phyloP scores from a whole-genome alignment of 129 eudicot genomes.

The Tagetes erecta region DNA sequence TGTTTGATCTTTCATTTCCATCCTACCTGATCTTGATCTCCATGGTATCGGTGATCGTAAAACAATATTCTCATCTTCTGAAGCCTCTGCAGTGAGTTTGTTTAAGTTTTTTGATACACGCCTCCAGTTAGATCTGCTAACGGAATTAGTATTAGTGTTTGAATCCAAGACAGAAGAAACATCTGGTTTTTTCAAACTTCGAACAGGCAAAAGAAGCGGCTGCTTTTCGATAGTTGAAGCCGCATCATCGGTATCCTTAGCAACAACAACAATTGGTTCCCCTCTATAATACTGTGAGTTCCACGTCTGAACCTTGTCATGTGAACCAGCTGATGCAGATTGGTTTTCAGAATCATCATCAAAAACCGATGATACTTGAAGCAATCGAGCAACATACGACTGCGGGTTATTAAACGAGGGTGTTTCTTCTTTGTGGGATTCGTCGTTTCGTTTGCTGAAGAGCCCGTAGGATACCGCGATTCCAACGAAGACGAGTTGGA shows the following conservation, averaged over 20 bases:
- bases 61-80: conserved; percentile 51
- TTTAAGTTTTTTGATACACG: conserved; percentile 29
- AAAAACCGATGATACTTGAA: conserved; percentile 87
- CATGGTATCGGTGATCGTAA: conserved; percentile 91
- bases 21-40: conserved; percentile 91
- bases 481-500: conserved; percentile 85
- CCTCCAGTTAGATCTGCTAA: conserved; percentile 34
- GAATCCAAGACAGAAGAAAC: too few species aligned
- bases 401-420: conserved; percentile 45
- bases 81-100: conserved; percentile 28
- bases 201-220: conserved; percentile 71
- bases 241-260: conserved; percentile 46
- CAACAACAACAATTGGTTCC: conserved; percentile 64
- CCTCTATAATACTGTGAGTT: conserved; percentile 71
- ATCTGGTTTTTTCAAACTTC: conserved; percentile 47
- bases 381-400: conserved; percentile 61
- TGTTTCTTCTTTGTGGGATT: conserved; percentile 35
- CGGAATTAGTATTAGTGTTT: too few species aligned
- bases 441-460: conserved; percentile 69
- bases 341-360: conserved; percentile 65
- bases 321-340: conserved; percentile 13
- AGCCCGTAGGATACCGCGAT: conserved; percentile 95
- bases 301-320: conserved; percentile 56
- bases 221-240: conserved; percentile 44
- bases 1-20: conserved; percentile 47